Base-by-base conservation (phyloP, 768 basidiomycete genomes). In the Lentinula sp. region DNA sequence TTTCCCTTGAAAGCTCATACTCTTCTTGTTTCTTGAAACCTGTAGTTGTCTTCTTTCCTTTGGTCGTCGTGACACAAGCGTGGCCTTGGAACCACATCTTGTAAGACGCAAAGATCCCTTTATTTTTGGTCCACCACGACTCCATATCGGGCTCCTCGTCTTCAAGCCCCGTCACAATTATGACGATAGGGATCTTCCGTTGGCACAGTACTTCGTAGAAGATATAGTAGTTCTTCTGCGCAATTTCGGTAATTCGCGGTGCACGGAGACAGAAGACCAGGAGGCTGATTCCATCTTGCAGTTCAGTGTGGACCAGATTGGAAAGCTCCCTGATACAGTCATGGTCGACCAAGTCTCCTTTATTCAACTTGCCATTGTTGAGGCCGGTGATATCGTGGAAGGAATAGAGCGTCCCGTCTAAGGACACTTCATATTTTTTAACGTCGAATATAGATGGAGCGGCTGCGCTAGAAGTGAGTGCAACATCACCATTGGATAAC, bases 21-120 rank as follows among this genome's bases (percentile, higher is more conserved):
- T 68, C 73, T 6, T 60, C 59, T 28, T 64, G 62, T 32, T 70
- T 66, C 35, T 55, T 66, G 35, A 68, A 51, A 16, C 41, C 46
- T 0, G 69, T 60, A 55, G 65, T 63, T 23, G 51, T 35, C 5
- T 5, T 37, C 62, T 59, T 62, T 58, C 76, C 70, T 32, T 65
- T 64, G 28, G 52, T 74, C 3, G 76, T 73, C 2, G 76, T 78
- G 63, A 80, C 62, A 59, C 79, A 80, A 0, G 71, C 77, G 16
- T 76, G 72, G 3, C 73, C 74, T 16, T 63, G 52, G 23, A 74
- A 61, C 37, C 56, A 48, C 64, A 80, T 75, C 1, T 65, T 66
- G 45, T 70, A 68, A 13, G 18, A 41, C 9, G 65, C 68, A 57
- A 80, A 80, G 9, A 43, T 43, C 32, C 49, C 18, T 57, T 66